phyloP scores from a whole-genome alignment of 495 filamentous ascomycete species.

The Sordaria brevicollis region DNA sequence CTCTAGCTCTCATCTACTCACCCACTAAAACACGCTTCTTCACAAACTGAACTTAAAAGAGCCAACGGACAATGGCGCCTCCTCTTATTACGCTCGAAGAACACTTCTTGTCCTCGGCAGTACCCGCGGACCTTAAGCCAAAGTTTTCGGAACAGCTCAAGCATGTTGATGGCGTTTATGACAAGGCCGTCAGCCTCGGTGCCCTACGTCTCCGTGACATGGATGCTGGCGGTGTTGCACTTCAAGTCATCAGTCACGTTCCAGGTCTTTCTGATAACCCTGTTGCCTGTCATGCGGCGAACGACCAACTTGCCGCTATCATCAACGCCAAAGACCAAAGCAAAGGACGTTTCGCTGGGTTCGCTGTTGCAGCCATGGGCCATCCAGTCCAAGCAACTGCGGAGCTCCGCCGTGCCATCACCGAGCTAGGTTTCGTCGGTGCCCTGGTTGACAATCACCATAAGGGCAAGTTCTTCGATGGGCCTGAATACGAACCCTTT shows the following conservation, averaged over 20 bases:
- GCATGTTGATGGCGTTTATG: constrained; percentile 10
- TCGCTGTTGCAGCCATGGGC: constrained; percentile 43
- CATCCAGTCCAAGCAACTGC: constrained; percentile 32
- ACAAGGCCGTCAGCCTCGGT: constrained; percentile 29
- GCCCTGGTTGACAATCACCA: constrained; percentile 47
- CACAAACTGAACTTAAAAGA: not conserved
- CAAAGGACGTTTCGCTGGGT: constrained; percentile 39
- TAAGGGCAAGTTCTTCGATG: constrained; percentile 40
- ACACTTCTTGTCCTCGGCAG: constrained; percentile 40
- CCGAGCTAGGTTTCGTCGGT: constrained; percentile 41
- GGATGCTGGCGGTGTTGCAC: constrained; percentile 36
- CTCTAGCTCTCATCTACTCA: not conserved
- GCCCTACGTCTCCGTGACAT: constrained; percentile 40
- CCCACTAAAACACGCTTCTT: not conserved
- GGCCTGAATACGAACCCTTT: constrained; percentile 30
- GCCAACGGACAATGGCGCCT: constrained; percentile 3
- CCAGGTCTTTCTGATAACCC: constrained; percentile 27
- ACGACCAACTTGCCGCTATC: constrained; percentile 43
- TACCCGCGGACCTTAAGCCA: constrained; percentile 8
- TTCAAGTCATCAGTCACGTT: constrained; percentile 49
- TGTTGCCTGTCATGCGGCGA: constrained; percentile 29
- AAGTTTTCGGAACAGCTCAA: constrained; percentile 23
- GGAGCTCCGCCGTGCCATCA: constrained; percentile 39
- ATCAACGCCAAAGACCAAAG: constrained; percentile 21
- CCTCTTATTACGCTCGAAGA: constrained; percentile 51